Conservation (phyloP, 306 rosid species). For the apple (Malus domestica) region ASM211411v1 NC_041803.1:10677501-10678000, state of each 20-base stretch:
- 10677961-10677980: conserved; percentile 1
- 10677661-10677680: conserved; percentile 62
- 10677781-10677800: conserved; percentile 3
- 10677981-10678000: not conserved
- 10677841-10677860: conserved; percentile 92
- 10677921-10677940: conserved; percentile 81
- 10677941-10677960: conserved; percentile 40
- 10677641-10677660: conserved; percentile 71
- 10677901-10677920: conserved; percentile 74
- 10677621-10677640: conserved; percentile 83
- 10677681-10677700: conserved; percentile 98
- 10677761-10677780: not conserved
- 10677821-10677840: conserved; percentile 60
- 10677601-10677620: conserved; percentile 75
- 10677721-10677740: conserved; percentile 84
- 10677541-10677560: not conserved
- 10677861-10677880: conserved; percentile 44
- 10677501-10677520: not conserved
- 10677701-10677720: conserved; percentile 87
- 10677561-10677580: conserved; percentile 52
- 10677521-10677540: not conserved
- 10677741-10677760: conserved; percentile 13
- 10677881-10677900: conserved; percentile 56
- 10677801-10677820: conserved; percentile 7
- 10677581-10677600: conserved; percentile 81